Evolutionary conservation across 441 rosid species (phyloP).

Genomic region (Syzygium syzygioides): DNA sequence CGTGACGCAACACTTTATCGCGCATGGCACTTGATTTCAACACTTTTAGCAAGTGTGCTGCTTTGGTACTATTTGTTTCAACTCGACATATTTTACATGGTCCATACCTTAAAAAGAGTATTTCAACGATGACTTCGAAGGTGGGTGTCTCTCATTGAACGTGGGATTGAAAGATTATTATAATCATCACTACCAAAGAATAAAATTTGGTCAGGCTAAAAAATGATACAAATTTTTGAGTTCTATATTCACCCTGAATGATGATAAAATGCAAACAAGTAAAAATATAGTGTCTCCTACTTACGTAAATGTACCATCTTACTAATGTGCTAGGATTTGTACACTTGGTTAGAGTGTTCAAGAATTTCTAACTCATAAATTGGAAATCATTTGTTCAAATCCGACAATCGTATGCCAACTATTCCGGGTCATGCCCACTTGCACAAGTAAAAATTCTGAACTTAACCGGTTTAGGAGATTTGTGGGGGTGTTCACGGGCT

Average conservation of each 20-base stretch:
- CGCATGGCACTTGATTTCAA: background rate
- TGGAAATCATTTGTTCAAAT: background rate
- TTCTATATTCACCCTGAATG: background rate
- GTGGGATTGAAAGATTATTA: no score
- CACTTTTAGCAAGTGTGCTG: background rate
- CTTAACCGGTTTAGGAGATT: rapidly evolving
- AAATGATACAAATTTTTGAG: background rate
- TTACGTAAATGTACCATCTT: no score
- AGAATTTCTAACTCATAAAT: background rate
- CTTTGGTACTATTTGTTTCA: background rate
- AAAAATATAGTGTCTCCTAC: no score
- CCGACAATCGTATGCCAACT: background rate
- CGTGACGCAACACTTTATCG: background rate
- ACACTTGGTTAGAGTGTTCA: background rate
- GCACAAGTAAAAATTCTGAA: background rate
- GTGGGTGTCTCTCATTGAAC: no score
- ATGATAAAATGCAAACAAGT: no score
- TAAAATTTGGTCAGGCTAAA: background rate
- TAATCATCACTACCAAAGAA: background rate
- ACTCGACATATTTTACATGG: no score
- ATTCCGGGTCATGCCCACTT: rapidly evolving
- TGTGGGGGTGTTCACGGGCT: background rate
- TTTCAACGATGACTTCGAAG: no score
- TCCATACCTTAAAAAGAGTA: no score
- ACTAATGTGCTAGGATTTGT: no score